Conservation (phyloP, 2,329 filamentous ascomycete genomes). For the Botryotinia calthae region DNA sequence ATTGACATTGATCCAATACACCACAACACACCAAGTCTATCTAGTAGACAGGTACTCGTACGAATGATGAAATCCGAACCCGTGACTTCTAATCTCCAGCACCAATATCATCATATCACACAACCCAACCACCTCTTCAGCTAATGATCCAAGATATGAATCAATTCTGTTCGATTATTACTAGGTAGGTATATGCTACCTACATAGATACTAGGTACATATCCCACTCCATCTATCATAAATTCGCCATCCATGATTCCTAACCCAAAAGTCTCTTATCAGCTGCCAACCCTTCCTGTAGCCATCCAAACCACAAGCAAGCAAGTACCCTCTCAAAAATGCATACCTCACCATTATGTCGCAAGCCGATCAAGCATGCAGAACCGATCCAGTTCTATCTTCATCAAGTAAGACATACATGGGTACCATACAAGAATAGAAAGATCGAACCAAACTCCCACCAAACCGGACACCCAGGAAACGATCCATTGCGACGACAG, state of each 20-base stretch:
- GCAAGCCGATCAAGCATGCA: not conserved
- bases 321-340: not conserved
- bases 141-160: not conserved
- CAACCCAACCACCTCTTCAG: not conserved
- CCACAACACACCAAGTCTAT: not conserved
- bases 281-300: not conserved
- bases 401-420: not conserved
- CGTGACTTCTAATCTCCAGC: not conserved
- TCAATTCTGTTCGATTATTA: not conserved
- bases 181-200: not conserved
- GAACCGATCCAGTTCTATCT: not conserved
- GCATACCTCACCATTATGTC: not conserved
- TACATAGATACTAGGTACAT: not conserved
- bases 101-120: not conserved
- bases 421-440: not conserved
- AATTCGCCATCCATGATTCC: not conserved
- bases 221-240: too few species aligned
- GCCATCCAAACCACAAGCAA: not conserved
- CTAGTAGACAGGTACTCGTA: not conserved
- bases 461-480: not conserved
- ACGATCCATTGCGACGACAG: not conserved
- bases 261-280: not conserved
- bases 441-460: not conserved
- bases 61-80: not conserved
- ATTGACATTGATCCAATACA: not conserved